Evolutionary conservation across 495 filamentous ascomycete genomes (phyloP), one percentile per base, ranked within the genome.

Genomic region (Neurospora tetrasperma): DNA sequence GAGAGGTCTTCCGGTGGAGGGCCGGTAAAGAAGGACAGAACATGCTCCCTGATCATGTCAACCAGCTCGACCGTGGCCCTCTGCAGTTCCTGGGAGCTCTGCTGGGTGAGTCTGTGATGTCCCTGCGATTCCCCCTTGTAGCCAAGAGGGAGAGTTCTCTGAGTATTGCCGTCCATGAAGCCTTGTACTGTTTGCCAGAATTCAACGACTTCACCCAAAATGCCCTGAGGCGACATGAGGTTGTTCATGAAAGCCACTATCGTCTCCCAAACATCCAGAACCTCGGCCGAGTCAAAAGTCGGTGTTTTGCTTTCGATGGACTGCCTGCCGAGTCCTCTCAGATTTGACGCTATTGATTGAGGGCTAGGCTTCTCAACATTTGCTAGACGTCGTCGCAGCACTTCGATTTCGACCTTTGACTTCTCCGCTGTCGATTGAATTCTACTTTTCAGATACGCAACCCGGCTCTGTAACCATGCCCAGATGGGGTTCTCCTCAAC

Each of bases 401-500:
- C 91, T 80, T 99, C 96, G 76, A 98, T 94, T 80, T 98, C 94
- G 9, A 94, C 90, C 78, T 91, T 91, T 40, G 92, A 91, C 23
- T 93, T 88, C 62, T 98, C 94, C 71, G 92, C 93, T 23, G 90
- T 90, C 2, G 88, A 84, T 11, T 86, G 86, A 68, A 97, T 94
- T 74, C 92, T 95, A 72, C 88, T 89, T 77, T 94, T 97, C 44
- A 99, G 82, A 76, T 94, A 91, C 69, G 97, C 93, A 76, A 92
- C 94, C 7, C 93, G 89, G 76, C 92, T 97, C 71, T 94, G 82
- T 46, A 99, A 87, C 96, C 96, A 99, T 2, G 93, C 87, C 92
- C 92, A 97, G 70, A 98, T 95, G 11, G 96, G 96, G 79, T 97
- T 98, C 69, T 98, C 93, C 27, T 96, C 91, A 12, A 97, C 94